Conservation (phyloP, 1,284 basidiomycete genomes). For the Microbotryomycetes sp. region DNA sequence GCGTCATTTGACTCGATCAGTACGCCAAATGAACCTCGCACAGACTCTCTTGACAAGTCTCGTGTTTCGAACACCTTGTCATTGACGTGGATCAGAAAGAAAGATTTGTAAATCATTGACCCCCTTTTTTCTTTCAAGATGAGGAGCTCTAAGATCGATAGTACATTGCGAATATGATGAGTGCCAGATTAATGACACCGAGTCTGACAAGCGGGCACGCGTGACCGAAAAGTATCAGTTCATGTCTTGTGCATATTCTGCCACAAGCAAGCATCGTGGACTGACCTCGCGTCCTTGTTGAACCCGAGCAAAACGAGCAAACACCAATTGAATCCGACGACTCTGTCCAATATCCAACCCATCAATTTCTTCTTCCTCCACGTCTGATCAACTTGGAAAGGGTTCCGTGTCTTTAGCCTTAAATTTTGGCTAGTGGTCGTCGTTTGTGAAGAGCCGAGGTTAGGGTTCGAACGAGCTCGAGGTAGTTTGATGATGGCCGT, state of each 20-base stretch:
- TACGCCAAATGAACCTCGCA: neutral
- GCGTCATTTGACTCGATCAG: neutral
- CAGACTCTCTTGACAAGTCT: neutral
- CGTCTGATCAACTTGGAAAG: constrained; percentile 34
- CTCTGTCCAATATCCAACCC: constrained; percentile 60
- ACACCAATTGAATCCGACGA: constrained; percentile 69
- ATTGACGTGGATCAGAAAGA: too few relatives aligned
- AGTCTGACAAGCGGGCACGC: neutral
- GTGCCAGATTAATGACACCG: constrained; percentile 11
- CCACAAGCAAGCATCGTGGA: neutral
- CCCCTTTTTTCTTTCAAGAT: neutral
- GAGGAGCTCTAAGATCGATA: neutral
- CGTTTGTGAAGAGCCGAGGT: neutral
- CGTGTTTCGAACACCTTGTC: too few relatives aligned
- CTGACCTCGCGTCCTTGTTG: constrained; percentile 48
- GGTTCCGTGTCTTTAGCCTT: constrained; percentile 22
- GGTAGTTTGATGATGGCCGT: constrained; percentile 65
- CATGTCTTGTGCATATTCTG: neutral
- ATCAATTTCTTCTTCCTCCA: constrained; percentile 54
- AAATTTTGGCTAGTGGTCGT: constrained; percentile 45
- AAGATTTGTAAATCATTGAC: too few relatives aligned
- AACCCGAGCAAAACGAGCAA: constrained; percentile 63
- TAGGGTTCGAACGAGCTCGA: constrained; percentile 45
- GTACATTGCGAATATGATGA: neutral
- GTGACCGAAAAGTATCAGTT: neutral